Percentiles rank a stretch among this genome's conserved stretches.
These are phyloP conservation scores for Monascus purpureus DNA, from an alignment of 495 filamentous ascomycete species.

Conservation along the genomic window DNA sequence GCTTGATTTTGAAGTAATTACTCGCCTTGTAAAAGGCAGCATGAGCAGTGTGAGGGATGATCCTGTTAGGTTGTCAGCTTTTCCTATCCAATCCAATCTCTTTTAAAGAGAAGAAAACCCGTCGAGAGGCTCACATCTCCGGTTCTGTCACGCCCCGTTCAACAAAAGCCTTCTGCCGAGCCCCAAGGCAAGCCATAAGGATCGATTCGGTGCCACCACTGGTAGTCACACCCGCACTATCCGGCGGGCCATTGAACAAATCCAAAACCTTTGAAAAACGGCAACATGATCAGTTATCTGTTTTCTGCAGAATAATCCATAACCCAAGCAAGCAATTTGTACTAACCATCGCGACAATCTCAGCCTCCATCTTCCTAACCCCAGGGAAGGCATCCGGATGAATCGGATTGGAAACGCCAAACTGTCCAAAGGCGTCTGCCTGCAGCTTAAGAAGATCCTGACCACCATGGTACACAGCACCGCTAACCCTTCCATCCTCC, in stretches of 20 bases:
- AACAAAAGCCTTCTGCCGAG: constrained; percentile 70
- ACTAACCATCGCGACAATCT: constrained; percentile 85
- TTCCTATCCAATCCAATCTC: neutral
- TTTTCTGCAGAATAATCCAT: neutral
- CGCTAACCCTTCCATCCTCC: constrained; percentile 91
- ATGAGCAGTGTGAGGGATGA: constrained; percentile 87
- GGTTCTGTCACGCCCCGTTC: constrained; percentile 85
- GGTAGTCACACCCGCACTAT: constrained; percentile 78
- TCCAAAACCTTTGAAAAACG: constrained; percentile 42
- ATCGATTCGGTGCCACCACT: constrained; percentile 94
- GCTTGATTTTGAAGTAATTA: constrained; percentile 87
- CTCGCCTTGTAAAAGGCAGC: constrained; percentile 93
- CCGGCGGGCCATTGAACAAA: constrained; percentile 80
- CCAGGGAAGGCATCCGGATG: constrained; percentile 98
- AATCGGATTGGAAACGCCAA: constrained; percentile 95
- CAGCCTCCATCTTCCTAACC: constrained; percentile 97
- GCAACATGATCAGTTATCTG: constrained; percentile 4
- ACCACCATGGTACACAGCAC: constrained; percentile 94
- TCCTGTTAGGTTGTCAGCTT: constrained; percentile 38
- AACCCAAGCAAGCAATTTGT: neutral
- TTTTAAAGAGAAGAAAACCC: neutral
- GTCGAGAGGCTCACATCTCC: constrained; percentile 56
- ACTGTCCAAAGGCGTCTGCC: constrained; percentile 80
- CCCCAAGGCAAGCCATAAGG: constrained; percentile 80
- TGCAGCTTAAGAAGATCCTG: constrained; percentile 72